Evolutionary conservation across 495 filamentous ascomycete genomes (phyloP).

Genomic region (Xylaria flabelliformis): DNA sequence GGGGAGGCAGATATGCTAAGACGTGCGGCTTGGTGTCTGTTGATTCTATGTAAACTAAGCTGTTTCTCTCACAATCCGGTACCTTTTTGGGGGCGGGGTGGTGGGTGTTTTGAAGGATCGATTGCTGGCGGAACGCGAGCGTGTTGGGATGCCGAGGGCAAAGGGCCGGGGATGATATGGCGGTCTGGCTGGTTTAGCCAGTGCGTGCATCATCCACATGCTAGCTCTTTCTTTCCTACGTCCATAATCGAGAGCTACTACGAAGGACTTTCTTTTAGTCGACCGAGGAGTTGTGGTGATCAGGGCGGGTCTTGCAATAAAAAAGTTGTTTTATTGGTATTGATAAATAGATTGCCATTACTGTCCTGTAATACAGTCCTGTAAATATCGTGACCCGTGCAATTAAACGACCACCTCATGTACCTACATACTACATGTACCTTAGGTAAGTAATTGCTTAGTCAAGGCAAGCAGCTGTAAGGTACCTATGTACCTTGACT

Average conservation of each 20-base stretch:
- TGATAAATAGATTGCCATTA: slow-evolving; percentile 22
- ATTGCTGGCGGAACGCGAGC: background rate
- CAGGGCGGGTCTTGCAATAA: slow-evolving; percentile 37
- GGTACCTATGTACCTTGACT: background rate
- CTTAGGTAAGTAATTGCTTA: slow-evolving; percentile 8
- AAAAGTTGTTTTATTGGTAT: slow-evolving; percentile 33
- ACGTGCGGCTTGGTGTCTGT: slow-evolving; percentile 32
- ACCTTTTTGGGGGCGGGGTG: slow-evolving; percentile 21
- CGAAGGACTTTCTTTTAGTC: slow-evolving; percentile 23
- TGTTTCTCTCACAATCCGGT: slow-evolving; percentile 27
- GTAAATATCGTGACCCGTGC: background rate
- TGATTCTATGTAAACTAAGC: slow-evolving; percentile 42
- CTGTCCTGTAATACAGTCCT: background rate
- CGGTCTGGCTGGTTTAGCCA: background rate
- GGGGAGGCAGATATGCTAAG: slow-evolving; percentile 31
- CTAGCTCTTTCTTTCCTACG: slow-evolving; percentile 20
- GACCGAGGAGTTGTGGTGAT: slow-evolving; percentile 33
- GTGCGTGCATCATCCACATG: background rate
- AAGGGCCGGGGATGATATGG: slow-evolving; percentile 5
- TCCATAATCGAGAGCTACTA: slow-evolving; percentile 21
- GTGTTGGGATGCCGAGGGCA: slow-evolving; percentile 1
- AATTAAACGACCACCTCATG: background rate
- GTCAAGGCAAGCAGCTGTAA: background rate
- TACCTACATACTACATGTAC: no score
- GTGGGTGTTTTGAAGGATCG: slow-evolving; percentile 15